Evolutionary conservation across 331 rosid species (phyloP), one percentile per base, ranked within the genome.

Genomic region (Acacia pycnantha): DNA sequence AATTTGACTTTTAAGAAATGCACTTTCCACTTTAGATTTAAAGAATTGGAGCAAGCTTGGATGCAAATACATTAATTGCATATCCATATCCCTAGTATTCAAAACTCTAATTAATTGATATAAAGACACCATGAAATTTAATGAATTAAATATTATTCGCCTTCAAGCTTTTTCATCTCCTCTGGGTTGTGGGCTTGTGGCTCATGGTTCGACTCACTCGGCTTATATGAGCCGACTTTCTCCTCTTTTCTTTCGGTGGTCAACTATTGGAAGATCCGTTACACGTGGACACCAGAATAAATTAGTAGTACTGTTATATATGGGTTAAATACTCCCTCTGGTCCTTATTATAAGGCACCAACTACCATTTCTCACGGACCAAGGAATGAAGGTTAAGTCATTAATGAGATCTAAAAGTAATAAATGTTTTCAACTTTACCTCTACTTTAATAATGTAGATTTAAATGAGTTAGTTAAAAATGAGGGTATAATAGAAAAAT

Each of bases 21-120:
- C 59, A 72, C 59, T 72, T 70, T 56, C 64, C 79, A 22, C 70
- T 31, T 53, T 47, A 11, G 27, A 69, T 58, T 22, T 50, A 77
- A 77, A 40, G 24, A 33, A 76, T 16, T 50, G 22, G n/a, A 40
- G 76, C 66, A 8, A 33, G 64, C 78, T 83, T 89, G 91, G 93
- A 89, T 76, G 82, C 87, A 82, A 80, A 85, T 83, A 37, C 90
- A 88, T 89, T 78, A 80, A 73, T 85, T 81, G 88, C 88, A 81
- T 62, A 27, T 56, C 84, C 88, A 81, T 62, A 27, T 56, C 84
- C 83, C 64, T 84, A 76, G 51, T 74, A 35, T 78, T 75, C 83
- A 11, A 59, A 68, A 47, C 70, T 77, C 27, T 54, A 54, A 54
- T 78, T 84, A 80, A 89, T 79, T 83, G 88, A 50, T 62, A 78